Evolutionary conservation across 169 alveolate genomes (phyloP).

Genomic region (Plasmodium vinckei): DNA sequence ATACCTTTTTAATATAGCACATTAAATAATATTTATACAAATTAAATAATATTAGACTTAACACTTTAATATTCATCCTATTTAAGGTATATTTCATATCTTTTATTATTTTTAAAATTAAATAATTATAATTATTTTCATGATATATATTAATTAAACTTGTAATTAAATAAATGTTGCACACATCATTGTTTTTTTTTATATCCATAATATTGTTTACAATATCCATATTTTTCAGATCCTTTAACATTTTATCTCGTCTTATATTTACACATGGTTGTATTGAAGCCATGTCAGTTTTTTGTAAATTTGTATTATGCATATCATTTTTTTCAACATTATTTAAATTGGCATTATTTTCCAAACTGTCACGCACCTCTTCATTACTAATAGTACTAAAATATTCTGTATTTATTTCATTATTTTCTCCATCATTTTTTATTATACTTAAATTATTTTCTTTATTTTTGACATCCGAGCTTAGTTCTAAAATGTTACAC

Average conservation of each 20-base stretch:
- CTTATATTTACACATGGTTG: conserved; percentile 16
- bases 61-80: conserved; percentile 26
- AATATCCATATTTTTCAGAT: conserved; percentile 22
- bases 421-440: not conserved
- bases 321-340: not conserved
- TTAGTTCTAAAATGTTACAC: conserved; percentile 4
- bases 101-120: conserved; percentile 32
- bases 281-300: not conserved
- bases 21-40: conserved; percentile 29
- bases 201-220: conserved; percentile 31
- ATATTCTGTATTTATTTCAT: not conserved
- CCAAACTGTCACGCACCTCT: not conserved
- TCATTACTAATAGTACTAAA: not conserved
- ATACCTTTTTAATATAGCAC: conserved; percentile 9
- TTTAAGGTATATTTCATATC: conserved; percentile 7
- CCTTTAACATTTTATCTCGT: conserved; percentile 22
- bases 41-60: conserved; percentile 43
- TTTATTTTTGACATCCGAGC: not conserved
- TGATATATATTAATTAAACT: conserved; percentile 62
- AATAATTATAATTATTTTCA: conserved; percentile 37
- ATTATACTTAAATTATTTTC: not conserved
- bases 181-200: conserved; percentile 35
- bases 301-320: not conserved
- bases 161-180: conserved; percentile 21
- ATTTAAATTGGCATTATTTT: not conserved